Base-by-base conservation (phyloP, 116 monocot species). In the Zostera marina region DNA sequence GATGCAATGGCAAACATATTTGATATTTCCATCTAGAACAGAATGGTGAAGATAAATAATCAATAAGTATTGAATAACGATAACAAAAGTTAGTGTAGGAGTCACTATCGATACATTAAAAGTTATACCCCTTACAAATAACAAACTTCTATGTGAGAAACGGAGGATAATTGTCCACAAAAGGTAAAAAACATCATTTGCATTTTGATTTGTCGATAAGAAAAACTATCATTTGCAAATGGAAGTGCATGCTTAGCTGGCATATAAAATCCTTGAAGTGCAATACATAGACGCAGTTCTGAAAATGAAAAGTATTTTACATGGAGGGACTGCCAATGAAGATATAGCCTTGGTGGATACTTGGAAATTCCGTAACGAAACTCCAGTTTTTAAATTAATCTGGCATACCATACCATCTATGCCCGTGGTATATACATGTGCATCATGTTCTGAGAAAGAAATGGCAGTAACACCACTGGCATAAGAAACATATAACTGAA, bases 321-420 rank as follows among this genome's bases (percentile, higher is more conserved):
- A 89, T 78, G 85, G 45, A 70, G 89, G 89, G 21, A 89, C 45
- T 63, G 80, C 65, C 42, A 96, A 41, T 24, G 85, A 66, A 42
- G 85, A 85, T 62, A 96, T 62, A 22, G 80, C 73, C 67, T 82
- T 89, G 24, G 80, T 70, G 60, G 80, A 96, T 32, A 76, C 60
- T 62, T 55, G 79, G 56, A 89, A 80, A 63, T 69, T 96, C 9
- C 65, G 63, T 22, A 78, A 11, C 11, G 85, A n/a, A 8, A 42
- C 75, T 58, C 89, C 96, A 11, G 64, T 71, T n/a, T 69, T 61
- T 14, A 63, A 63, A 73, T 96, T 75, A 57, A 89, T 82, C 68
- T 74, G 74, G 56, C 85, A 96, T 56, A 89, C 77, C 72, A 82
- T 77, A 47, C 96, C 89, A 89, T 96, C 96, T 57, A 67, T 69